Percentiles rank a stretch among this genome's conserved stretches.
Evolutionary conservation across 495 filamentous ascomycete genomes (phyloP).

Genomic region (Trichoderma erinaceum): DNA sequence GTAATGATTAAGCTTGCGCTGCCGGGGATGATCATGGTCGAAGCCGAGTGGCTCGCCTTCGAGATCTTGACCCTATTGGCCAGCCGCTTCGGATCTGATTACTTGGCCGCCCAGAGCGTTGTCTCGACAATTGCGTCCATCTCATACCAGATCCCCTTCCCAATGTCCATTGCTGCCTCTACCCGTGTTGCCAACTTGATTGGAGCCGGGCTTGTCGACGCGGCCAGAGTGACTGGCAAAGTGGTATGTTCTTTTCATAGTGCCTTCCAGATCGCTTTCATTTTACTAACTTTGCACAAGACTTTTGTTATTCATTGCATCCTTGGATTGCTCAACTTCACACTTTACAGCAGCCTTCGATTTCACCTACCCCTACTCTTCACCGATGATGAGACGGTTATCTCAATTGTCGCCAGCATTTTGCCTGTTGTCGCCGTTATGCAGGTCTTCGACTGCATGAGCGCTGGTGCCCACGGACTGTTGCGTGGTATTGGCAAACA

Average conservation of each 20-base stretch:
- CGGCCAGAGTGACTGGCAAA: conserved; percentile 58
- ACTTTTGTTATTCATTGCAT: conserved; percentile 21
- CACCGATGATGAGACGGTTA: conserved; percentile 64
- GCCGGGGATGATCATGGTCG: conserved; percentile 51
- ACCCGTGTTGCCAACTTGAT: conserved; percentile 62
- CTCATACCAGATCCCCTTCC: conserved; percentile 63
- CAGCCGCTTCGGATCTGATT: conserved; percentile 41
- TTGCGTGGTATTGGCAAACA: conserved; percentile 67
- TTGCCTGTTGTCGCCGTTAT: conserved; percentile 68
- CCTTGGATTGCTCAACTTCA: conserved; percentile 61
- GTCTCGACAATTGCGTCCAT: conserved; percentile 54
- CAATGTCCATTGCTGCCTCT: conserved; percentile 55
- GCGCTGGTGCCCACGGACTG: conserved; percentile 62
- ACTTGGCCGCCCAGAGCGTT: conserved; percentile 61
- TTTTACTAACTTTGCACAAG: background rate
- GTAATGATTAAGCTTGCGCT: conserved; percentile 52
- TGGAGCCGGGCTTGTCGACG: conserved; percentile 43
- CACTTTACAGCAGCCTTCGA: conserved; percentile 50
- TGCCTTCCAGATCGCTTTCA: background rate
- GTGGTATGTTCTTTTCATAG: conserved; percentile 35
- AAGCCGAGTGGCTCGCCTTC: conserved; percentile 53
- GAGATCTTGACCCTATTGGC: conserved; percentile 51
- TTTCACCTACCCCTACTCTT: conserved; percentile 60
- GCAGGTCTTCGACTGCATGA: conserved; percentile 67
- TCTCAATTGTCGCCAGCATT: conserved; percentile 55